These are phyloP conservation scores for Scutellaria galericulata DNA, from an alignment of 257 asterid species.

Conservation along the genomic window DNA sequence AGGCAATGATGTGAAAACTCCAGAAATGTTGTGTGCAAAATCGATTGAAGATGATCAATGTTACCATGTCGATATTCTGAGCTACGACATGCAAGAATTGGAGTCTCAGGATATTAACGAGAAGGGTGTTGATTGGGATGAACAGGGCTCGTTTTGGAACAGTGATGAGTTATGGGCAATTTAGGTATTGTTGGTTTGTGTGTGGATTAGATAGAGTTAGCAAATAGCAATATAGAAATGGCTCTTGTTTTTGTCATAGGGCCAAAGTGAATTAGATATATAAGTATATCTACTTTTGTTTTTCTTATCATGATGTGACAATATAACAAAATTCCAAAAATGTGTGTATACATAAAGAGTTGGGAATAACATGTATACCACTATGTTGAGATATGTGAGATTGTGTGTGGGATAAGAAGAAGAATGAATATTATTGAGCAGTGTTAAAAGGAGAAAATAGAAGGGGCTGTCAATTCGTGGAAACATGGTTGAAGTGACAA, in stretches of 20 bases:
- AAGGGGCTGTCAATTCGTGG: neutral
- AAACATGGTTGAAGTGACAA: constrained; percentile 35
- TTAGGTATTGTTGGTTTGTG: constrained; percentile 36
- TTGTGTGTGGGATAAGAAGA: no score
- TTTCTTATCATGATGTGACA: no score
- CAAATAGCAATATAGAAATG: neutral
- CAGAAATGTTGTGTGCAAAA: constrained; percentile 34
- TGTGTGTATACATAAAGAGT: no score
- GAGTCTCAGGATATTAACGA: constrained; percentile 47
- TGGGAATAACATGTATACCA: no score
- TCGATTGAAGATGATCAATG: constrained; percentile 30
- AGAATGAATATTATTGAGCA: no score
- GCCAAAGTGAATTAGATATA: constrained; percentile 14
- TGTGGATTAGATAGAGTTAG: constrained; percentile 10
- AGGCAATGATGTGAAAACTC: neutral
- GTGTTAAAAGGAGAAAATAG: no score
- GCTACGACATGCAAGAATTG: constrained; percentile 42
- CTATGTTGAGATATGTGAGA: no score
- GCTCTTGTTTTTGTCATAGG: constrained; percentile 39
- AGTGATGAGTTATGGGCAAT: constrained; percentile 70
- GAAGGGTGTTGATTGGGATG: constrained; percentile 55
- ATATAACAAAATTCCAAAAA: no score
- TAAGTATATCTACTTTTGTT: neutral
- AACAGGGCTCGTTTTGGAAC: constrained; percentile 62
- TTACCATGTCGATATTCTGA: constrained; percentile 47